Base-by-base conservation (phyloP, 1,284 basidiomycete species). In the Irpex sp. region DNA sequence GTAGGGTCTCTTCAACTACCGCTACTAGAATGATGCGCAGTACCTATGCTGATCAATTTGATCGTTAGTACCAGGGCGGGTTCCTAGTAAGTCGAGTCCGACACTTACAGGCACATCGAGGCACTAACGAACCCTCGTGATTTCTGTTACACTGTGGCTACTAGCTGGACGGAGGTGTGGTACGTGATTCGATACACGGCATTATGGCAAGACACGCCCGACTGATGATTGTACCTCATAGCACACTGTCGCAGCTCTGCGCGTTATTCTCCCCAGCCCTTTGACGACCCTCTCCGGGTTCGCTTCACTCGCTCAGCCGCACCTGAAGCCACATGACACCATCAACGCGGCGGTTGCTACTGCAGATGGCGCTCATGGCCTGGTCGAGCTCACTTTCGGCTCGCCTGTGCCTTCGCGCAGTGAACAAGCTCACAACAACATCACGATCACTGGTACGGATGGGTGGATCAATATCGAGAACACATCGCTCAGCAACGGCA, bases 251-350 rank as follows among this genome's bases (percentile, higher is more conserved):
- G 88, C 87, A 0, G 82, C 82, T 2, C 75, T 92, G 44, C 83
- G 89, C 11, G 77, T 81, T 6, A 79, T 91, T 51, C 84, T 91
- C 44, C 85, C 85, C 36, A 75, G 77, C 60, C 75, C 79, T 0
- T 71, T 87, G 59, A 81, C 81, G 7, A 77, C 82, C 52, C 75
- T 94, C 19, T 84, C 89, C 38, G 85, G 83, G 1, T 83, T 86
- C 70, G 83, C 89, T 13, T 85, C 87, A 2, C 80, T 93, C 57
- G 89, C 87, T 73, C 83, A 86, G 66, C 80, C 86, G 19, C 85
- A 86, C 71, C 85, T 93, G 31, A 78, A 80, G 6, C 93, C 92
- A 0, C 85, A 89, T 65, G 93, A 94, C 76, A 93, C 91, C 8
- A 83, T 92, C 67, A 80, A 86, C 67, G 77, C 82, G 15, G 71